These are phyloP conservation scores for Jackrogersella minutella DNA, from an alignment of 495 filamentous ascomycete species.

Conservation along the genomic window DNA sequence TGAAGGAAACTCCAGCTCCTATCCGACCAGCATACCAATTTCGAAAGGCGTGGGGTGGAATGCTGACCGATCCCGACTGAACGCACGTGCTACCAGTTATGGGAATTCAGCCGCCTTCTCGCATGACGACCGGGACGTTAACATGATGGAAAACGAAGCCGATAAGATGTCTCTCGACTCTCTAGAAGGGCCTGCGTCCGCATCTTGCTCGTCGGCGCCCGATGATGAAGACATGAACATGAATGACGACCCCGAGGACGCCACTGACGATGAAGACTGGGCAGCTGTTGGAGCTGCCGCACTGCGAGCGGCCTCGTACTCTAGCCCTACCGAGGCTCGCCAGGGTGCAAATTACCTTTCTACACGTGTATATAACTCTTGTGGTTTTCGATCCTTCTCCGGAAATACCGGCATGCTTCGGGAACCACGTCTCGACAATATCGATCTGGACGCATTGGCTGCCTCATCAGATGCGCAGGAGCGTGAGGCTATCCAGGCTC, in stretches of 20 bases:
- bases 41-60: conserved; percentile 58
- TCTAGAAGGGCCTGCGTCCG: conserved; percentile 74
- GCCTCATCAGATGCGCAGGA: conserved; percentile 71
- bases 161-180: conserved; percentile 98
- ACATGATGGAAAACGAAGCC: conserved; percentile 84
- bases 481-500: conserved; percentile 83
- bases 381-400: conserved; percentile 58
- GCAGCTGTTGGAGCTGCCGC: conserved; percentile 87
- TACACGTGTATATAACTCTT: conserved; percentile 56
- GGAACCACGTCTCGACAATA: conserved; percentile 53
- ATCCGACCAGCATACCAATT: conserved; percentile 72
- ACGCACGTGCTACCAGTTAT: conserved; percentile 64
- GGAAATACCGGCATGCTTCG: conserved; percentile 57
- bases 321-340: conserved; percentile 44
- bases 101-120: conserved; percentile 78
- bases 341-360: conserved; percentile 51
- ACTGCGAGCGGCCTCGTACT: conserved; percentile 75
- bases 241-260: conserved; percentile 75
- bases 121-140: conserved; percentile 70
- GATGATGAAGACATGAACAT: conserved; percentile 72
- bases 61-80: conserved; percentile 57
- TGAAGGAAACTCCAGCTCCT: conserved; percentile 56
- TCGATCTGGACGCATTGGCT: conserved; percentile 60
- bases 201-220: conserved; percentile 78
- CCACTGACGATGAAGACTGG: conserved; percentile 99